A percentile compares a stretch with the other conserved stretches of the same genome.
These are phyloP conservation scores for Sporothrix brasiliensis DNA, from an alignment of 2,329 filamentous ascomycete genomes.

Conservation along the genomic window DNA sequence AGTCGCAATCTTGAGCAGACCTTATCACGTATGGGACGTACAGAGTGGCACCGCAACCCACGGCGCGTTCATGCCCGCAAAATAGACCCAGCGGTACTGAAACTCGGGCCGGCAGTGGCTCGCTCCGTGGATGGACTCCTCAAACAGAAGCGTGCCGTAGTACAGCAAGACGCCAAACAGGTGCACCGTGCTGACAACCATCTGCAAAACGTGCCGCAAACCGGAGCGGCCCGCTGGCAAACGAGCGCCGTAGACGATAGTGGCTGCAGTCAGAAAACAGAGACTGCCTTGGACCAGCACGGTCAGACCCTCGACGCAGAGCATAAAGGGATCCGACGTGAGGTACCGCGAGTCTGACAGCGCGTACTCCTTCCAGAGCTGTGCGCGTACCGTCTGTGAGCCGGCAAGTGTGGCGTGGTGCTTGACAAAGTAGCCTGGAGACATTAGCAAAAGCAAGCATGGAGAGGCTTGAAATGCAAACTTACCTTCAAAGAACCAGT, in stretches of 20 bases:
- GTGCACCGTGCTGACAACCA: conserved; percentile 56
- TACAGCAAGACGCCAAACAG: conserved; percentile 66
- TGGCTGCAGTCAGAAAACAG: conserved; percentile 53
- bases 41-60: conserved; percentile 61
- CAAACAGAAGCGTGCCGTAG: conserved; percentile 60
- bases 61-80: conserved; percentile 61
- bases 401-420: conserved; percentile 68
- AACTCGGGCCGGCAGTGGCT: conserved; percentile 62
- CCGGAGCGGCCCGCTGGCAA: conserved; percentile 41
- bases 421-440: conserved; percentile 69
- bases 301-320: conserved; percentile 86
- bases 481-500: conserved; percentile 78
- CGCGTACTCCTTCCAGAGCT: conserved; percentile 92
- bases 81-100: conserved; percentile 67
- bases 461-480: neutral
- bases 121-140: conserved; percentile 50
- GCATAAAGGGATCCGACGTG: conserved; percentile 76
- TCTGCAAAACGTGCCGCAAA: conserved; percentile 56
- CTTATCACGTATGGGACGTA: conserved; percentile 44
- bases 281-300: conserved; percentile 65
- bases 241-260: conserved; percentile 45
- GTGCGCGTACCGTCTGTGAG: conserved; percentile 73
- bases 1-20: neutral
- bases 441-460: neutral
- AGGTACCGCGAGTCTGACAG: conserved; percentile 86